Evolutionary conservation across 2,329 filamentous ascomycete species (phyloP).

Genomic region (Talaromyces sp.): DNA sequence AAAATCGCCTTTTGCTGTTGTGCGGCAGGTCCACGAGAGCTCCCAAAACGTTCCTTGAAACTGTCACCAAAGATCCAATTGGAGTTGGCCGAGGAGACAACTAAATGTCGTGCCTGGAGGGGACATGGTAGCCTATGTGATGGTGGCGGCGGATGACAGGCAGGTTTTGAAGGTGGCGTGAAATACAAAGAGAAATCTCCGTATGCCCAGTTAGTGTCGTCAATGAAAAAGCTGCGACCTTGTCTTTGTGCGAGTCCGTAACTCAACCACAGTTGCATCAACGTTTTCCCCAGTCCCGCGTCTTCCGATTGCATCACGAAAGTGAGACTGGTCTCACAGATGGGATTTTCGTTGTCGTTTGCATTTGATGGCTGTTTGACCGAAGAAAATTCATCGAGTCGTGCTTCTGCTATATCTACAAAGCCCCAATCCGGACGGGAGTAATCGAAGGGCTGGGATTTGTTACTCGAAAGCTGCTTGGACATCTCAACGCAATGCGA

Average conservation of each 20-base stretch:
- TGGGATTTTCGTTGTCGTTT: slow-evolving; percentile 10
- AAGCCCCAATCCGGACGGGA: slow-evolving; percentile 64
- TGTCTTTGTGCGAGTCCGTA: slow-evolving; percentile 75
- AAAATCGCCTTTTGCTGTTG: slow-evolving; percentile 59
- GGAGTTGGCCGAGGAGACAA: slow-evolving; percentile 67
- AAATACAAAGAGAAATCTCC: slow-evolving; percentile 72
- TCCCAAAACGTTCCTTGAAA: slow-evolving; percentile 52
- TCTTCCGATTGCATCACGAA: slow-evolving; percentile 71
- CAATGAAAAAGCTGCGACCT: slow-evolving; percentile 73
- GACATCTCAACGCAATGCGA: slow-evolving; percentile 63
- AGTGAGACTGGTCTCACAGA: slow-evolving; percentile 69
- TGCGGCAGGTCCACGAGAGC: slow-evolving; percentile 47
- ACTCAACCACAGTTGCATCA: slow-evolving; percentile 78
- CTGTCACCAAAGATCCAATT: slow-evolving; percentile 59
- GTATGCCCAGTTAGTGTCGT: slow-evolving; percentile 80
- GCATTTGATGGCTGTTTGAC: slow-evolving; percentile 23
- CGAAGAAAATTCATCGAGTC: slow-evolving; percentile 58
- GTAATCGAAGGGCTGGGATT: slow-evolving; percentile 45
- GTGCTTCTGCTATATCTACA: slow-evolving; percentile 69
- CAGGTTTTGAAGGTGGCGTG: slow-evolving; percentile 58
- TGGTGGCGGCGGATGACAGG: slow-evolving; percentile 66
- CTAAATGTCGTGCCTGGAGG: slow-evolving; percentile 66
- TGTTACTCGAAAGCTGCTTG: slow-evolving; percentile 51
- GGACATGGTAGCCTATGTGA: slow-evolving; percentile 78
- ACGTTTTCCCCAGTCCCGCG: slow-evolving; percentile 69